Base-by-base conservation (phyloP, 805 yeast genomes). In the Pichia deserticola region DNA sequence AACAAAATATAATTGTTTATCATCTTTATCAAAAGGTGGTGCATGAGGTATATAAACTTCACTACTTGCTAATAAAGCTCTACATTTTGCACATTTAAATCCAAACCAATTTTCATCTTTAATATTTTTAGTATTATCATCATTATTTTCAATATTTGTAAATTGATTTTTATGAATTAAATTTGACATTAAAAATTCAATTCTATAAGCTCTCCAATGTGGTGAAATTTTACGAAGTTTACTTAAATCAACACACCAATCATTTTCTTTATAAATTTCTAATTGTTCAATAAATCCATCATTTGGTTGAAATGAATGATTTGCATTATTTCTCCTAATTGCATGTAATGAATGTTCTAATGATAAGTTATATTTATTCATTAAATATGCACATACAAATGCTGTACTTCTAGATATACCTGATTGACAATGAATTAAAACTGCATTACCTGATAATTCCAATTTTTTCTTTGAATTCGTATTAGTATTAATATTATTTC, bases 71-170 rank as follows among this genome's bases (percentile, higher is more conserved):
- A 92, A 69, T 15, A 72, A 69, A 34, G 78, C 76, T 55, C 97
- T 77, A 69, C 99, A 92, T 62, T 81, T 79, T 57, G 84, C 87
- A 69, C 99, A 92, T 51, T 96, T 73, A 38, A 88, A 64, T 15
- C 54, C 59, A 52, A 45, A 56, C 50, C 51, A 51, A 13, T 51
- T 51, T 46, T 57, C 57, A 43, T 50, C 49, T 35, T 54, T 43
- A n/a, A 38, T 29, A n/a, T 58, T 60, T n/a, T 60, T 57, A 8
- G 29, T 40, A 20, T 45, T 35, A 7, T 40, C 27, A 20, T 50
- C 44, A 49, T 65, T 64, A 10, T 60, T 13, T 3, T 40, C 59
- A 27, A 52, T 54, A 5, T 68, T 60, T 44, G 65, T 59, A 49
- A 67, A 64, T 3, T 54, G 36, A n/a, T n/a, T 28, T 12, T 12